Evolutionary conservation across 176 grass and related monocot genomes (phyloP).

Genomic region (Saccharum officinarum): DNA sequence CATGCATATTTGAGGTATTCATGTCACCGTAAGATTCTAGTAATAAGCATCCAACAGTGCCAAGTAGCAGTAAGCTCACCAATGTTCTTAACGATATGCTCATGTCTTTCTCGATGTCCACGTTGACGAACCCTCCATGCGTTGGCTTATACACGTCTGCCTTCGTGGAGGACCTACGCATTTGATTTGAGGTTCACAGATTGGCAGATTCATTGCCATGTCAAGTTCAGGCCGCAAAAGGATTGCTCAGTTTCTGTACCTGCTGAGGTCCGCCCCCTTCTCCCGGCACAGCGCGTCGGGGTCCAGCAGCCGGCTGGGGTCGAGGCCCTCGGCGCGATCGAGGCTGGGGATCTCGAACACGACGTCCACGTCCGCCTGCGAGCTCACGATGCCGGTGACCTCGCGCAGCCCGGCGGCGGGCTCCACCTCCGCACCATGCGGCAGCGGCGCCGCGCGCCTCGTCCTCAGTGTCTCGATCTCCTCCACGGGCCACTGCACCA

Average conservation of each 20-base stretch:
- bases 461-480: slow-evolving; percentile 58
- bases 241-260: slow-evolving; percentile 24
- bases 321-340: slow-evolving; percentile 34
- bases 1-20: too few relatives aligned
- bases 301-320: slow-evolving; percentile 36
- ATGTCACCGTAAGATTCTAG: too few relatives aligned
- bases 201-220: not conserved
- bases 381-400: slow-evolving; percentile 38
- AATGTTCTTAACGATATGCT: slow-evolving; percentile 68
- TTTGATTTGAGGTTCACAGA: not conserved
- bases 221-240: not conserved
- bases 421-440: not conserved
- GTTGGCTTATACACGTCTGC: slow-evolving; percentile 41
- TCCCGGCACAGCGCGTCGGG: slow-evolving; percentile 43
- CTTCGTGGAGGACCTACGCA: slow-evolving; percentile 50
- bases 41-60: not conserved
- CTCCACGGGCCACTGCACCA: slow-evolving; percentile 74
- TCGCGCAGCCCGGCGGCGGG: slow-evolving; percentile 26
- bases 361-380: slow-evolving; percentile 64
- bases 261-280: slow-evolving; percentile 43
- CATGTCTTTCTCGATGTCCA: slow-evolving; percentile 51
- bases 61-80: slow-evolving; percentile 31
- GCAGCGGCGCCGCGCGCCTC: slow-evolving; percentile 5
- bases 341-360: slow-evolving; percentile 49
- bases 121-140: slow-evolving; percentile 53